Base-by-base conservation (phyloP, 345 rosid species). In the Pseudoturritis turrita region DNA sequence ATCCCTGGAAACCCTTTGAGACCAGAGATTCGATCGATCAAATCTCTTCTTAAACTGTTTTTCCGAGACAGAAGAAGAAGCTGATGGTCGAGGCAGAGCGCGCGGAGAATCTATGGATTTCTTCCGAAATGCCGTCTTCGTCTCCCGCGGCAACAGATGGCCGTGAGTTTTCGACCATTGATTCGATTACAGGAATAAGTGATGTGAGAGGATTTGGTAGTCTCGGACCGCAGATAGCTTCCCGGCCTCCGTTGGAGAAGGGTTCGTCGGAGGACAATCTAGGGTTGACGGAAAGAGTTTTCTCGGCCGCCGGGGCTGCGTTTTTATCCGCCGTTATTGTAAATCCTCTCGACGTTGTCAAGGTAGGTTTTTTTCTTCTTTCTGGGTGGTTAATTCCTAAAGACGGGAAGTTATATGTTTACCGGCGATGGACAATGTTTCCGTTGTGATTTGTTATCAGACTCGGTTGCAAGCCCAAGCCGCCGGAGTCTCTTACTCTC, bases 381-480 rank as follows among this genome's bases (percentile, higher is more conserved):
- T 7, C 60, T 43, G 35, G 65, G n/a, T n/a, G 36, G 13, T 21
- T 64, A 7, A 12, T 74, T 69, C 51, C 40, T 40, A 45, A 57
- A 35, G 10, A 47, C 4, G 57, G 61, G 10, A 56, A 47, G 9
- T 62, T 39, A 4, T 40, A 6, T 52, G 33, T 50, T 29, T 37
- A 40, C 43, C 40, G 57, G 71, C 23, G 46, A 26, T n/a, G 29
- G 58, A 10, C 33, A 21, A 71, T 39, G 47, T 44, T 47, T 23
- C n/a, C 40, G 1, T 43, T 61, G 59, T 28, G 5, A 17, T 65
- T 31, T 49, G 58, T 70, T 19, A 29, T 54, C 77, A 96, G 99
- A 96, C 98, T 36, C 88, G 97, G 75, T 78, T 96, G 81, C 99
- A 96, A 80, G 89, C 96, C 9, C 99, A 96, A 84, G 99, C 99